phyloP scores from a whole-genome alignment of 306 rosid genomes.

The Abrus pulchellus region DNA sequence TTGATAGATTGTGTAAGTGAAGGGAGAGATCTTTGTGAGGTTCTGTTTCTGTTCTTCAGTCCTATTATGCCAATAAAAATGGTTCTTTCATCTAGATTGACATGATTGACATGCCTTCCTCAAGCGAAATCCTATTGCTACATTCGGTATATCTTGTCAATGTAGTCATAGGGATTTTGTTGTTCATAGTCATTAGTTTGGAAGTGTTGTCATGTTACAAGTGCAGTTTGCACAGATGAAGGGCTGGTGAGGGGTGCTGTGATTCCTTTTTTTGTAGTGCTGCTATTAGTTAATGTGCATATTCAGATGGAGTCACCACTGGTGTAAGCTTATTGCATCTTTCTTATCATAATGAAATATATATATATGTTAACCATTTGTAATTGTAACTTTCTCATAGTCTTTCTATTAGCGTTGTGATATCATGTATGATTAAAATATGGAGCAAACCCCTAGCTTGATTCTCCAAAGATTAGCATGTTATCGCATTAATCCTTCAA shows the following conservation, averaged over 20 bases:
- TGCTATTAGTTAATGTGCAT: neutral
- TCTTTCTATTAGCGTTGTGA: neutral
- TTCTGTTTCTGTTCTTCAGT: too few species aligned
- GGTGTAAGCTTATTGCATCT: constrained; percentile 1
- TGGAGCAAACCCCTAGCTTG: neutral
- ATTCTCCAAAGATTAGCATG: neutral
- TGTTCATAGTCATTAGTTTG: constrained; percentile 47
- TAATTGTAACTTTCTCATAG: neutral
- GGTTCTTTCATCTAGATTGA: constrained; percentile 45
- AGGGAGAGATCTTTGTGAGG: too few species aligned
- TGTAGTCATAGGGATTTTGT: constrained; percentile 26
- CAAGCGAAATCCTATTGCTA: constrained; percentile 41
- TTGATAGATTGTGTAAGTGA: too few species aligned
- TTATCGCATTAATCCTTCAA: neutral
- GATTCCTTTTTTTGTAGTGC: constrained; percentile 10
- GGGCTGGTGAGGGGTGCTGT: neutral
- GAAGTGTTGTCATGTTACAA: constrained; percentile 50
- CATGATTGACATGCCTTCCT: constrained; percentile 40
- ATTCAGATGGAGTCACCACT: constrained; percentile 7
- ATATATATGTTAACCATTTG: neutral
- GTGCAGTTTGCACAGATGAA: constrained; percentile 34
- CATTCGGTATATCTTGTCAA: constrained; percentile 40
- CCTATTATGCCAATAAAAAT: constrained; percentile 31
- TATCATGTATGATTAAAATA: neutral
- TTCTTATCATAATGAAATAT: constrained; percentile 21